Base-by-base conservation (phyloP, 2,329 filamentous ascomycete genomes). In the Raffaelea ambrosiae region DNA sequence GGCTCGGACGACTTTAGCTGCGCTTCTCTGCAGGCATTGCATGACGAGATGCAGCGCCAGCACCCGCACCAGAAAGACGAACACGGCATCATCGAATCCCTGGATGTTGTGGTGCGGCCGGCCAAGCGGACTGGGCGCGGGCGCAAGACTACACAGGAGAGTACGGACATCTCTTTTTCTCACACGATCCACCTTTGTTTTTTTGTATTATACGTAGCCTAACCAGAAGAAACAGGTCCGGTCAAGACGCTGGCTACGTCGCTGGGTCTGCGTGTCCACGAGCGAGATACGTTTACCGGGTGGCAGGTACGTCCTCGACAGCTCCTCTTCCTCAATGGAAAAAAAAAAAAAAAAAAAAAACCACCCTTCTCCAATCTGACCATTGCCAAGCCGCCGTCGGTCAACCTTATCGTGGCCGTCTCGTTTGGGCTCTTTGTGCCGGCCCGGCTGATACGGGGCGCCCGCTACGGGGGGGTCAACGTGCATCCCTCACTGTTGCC, bases 381-480 rank as follows among this genome's bases (percentile, higher is more conserved):
- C 35, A 13, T 29, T 13, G 44, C 46, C 51, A 26, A 40, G 20
- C 31, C 40, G 59, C 69, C 44, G 3, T 49, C 49, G 20, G 80
- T 81, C 55, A 89, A 96, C 62, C 71, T 98, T 50, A 77, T 98
- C 55, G 73, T 97, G 41, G 90, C 90, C 43, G 93, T 97, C 4
- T 97, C 93, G 0, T 98, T 97, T 66, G 93, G 93, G 3, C 76
- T 95, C 8, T 84, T 96, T 52, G 83, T 98, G 1, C 93, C 93
- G 1, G 74, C 76, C 1, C 76, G 88, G 4, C 79, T 97, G 16
- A 71, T 98, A 20, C 69, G 69, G 20, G 68, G 68, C 1, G 79
- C 86, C 21, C 79, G 77, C 57, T 95, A 94, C 66, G 90, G 90
- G 40, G 93, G 93, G 0, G 68, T 98, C 3, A 98, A 98, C 64